Conservation (phyloP, 1,284 basidiomycete genomes). For the Microbotryum lychnidis-dioicae region DNA sequence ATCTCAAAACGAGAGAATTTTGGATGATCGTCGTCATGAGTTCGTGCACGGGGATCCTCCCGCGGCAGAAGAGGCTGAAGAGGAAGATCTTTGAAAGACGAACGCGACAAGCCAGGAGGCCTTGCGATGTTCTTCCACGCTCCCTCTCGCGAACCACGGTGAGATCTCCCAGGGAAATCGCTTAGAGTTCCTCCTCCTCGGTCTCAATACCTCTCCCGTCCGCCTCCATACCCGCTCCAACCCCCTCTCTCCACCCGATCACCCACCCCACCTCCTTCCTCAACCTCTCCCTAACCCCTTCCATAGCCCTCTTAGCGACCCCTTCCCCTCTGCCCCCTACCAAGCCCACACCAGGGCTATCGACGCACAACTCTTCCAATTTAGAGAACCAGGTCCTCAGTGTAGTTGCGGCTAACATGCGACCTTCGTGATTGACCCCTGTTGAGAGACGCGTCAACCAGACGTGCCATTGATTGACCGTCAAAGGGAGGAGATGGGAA, state of each 20-base stretch:
- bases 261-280: constrained; percentile 33
- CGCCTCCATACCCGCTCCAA: not conserved
- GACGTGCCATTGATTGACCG: constrained; percentile 33
- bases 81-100: no score
- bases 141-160: no score
- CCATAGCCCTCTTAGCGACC: constrained; percentile 23
- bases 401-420: constrained; percentile 23
- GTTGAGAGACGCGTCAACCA: constrained; percentile 29
- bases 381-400: constrained; percentile 27
- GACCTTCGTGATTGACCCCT: constrained; percentile 27
- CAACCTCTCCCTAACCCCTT: constrained; percentile 31
- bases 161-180: no score
- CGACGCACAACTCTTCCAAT: constrained; percentile 26
- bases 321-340: not conserved
- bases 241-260: constrained; percentile 15
- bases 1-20: no score
- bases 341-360: not conserved
- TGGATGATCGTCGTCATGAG: no score
- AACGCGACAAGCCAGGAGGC: no score
- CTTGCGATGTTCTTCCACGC: no score
- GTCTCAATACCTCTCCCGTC: constrained; percentile 5
- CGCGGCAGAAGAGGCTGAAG: no score
- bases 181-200: constrained; percentile 22
- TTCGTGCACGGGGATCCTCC: no score
- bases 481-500: constrained; percentile 22